These are phyloP conservation scores for Lipomyces mesembrius DNA, from an alignment of 805 yeast genomes.

Conservation along the genomic window DNA sequence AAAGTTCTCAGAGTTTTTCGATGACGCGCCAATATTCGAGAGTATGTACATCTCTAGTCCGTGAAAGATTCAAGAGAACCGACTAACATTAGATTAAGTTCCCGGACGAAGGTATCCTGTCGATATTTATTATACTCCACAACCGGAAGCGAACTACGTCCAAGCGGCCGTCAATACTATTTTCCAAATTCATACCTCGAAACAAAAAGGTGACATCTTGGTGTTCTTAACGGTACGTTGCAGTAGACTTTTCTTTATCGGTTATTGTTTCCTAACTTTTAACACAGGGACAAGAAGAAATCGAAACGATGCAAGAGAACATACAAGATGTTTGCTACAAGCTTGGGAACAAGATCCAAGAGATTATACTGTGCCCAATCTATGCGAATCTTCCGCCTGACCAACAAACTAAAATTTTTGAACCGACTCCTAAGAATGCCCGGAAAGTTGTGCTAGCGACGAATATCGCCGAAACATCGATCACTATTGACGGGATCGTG, in stretches of 20 bases:
- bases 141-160: constrained; percentile 85
- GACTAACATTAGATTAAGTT: constrained; percentile 50
- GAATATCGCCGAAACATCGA: constrained; percentile 95
- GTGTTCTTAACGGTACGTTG: constrained; percentile 59
- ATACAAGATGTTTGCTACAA: constrained; percentile 66
- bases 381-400: constrained; percentile 92
- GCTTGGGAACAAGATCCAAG: constrained; percentile 65
- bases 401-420: constrained; percentile 85
- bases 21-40: constrained; percentile 73
- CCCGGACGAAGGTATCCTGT: constrained; percentile 95
- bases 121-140: constrained; percentile 74
- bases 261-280: constrained; percentile 51
- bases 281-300: constrained; percentile 82
- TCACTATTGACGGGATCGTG: constrained; percentile 90
- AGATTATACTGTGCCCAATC: constrained; percentile 79
- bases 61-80: neutral
- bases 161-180: constrained; percentile 84
- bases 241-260: neutral
- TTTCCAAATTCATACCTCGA: constrained; percentile 81
- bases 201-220: constrained; percentile 75
- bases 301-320: constrained; percentile 75
- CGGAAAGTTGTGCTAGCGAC: constrained; percentile 93
- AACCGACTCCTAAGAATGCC: constrained; percentile 79
- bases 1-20: constrained; percentile 82
- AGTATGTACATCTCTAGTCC: neutral